phyloP scores from a whole-genome alignment of 2,329 filamentous ascomycete species.

The Fusarium sp. region DNA sequence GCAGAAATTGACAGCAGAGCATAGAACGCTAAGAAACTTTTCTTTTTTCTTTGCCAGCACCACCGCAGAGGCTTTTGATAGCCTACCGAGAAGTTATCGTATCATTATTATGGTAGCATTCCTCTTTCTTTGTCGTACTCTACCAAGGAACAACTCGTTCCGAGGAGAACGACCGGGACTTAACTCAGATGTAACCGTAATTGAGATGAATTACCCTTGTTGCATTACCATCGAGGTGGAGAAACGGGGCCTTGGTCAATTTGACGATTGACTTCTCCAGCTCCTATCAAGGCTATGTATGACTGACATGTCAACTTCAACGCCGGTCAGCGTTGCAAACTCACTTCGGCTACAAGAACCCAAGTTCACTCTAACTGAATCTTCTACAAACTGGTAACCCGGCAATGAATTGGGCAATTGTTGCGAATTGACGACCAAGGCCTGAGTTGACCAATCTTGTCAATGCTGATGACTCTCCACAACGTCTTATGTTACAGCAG shows the following conservation, averaged over 20 bases:
- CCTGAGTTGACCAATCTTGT: background rate
- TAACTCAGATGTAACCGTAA: background rate
- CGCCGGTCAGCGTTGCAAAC: background rate
- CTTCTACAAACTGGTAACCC: background rate
- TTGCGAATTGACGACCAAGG: background rate
- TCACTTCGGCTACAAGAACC: background rate
- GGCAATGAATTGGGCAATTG: background rate
- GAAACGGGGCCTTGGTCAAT: background rate
- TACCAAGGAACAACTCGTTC: background rate
- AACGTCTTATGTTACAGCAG: background rate
- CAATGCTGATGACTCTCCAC: background rate
- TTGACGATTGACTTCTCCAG: background rate
- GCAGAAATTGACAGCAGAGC: background rate
- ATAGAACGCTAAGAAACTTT: background rate
- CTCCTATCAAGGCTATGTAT: background rate
- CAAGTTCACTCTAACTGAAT: background rate
- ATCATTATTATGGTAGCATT: background rate
- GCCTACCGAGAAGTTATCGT: background rate
- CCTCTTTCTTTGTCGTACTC: background rate
- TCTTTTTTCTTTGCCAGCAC: background rate
- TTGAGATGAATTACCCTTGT: background rate
- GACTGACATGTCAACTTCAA: background rate
- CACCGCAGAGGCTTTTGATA: rapidly evolving
- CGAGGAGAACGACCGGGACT: background rate
- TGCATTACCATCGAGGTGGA: background rate